A percentile compares a stretch with the other conserved stretches of the same genome.
Conservation (phyloP, 139 green algal species). For the Ettlia oleoabundans region DNA sequence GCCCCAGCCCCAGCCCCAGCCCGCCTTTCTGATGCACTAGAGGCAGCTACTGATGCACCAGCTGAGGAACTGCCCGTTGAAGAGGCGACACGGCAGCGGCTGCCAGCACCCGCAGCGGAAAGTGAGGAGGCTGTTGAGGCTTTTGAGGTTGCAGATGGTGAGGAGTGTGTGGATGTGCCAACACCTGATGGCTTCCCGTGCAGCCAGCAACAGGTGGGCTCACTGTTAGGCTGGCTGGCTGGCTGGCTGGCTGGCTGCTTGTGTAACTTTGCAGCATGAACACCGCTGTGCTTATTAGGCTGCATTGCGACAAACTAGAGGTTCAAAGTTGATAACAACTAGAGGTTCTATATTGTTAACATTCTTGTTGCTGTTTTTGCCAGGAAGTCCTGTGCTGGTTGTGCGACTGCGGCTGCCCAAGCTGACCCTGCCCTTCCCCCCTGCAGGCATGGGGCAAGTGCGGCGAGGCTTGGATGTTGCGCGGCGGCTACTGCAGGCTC, state of each 20-base stretch:
- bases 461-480: conserved; percentile 5
- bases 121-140: conserved; percentile 14
- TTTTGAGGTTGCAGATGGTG: background rate
- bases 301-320: background rate
- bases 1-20: too few species aligned
- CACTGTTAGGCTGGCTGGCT: background rate
- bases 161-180: background rate
- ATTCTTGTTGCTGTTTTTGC: too few species aligned
- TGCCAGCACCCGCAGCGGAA: background rate
- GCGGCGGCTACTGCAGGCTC: conserved; percentile 11
- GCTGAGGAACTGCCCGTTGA: too few species aligned
- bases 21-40: background rate
- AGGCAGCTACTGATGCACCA: too few species aligned
- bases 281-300: too few species aligned
- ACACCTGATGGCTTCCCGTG: conserved; percentile 6
- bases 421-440: background rate
- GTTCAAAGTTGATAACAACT: too few species aligned
- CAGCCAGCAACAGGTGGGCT: conserved; percentile 1
- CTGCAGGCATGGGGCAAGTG: conserved; percentile 27
- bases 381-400: too few species aligned
- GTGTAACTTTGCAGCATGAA: too few species aligned
- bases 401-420: too few species aligned
- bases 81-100: background rate
- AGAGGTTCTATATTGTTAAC: too few species aligned
- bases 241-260: background rate